phyloP scores from a whole-genome alignment of 768 basidiomycete species.

The Neoboletus subvelutipes region DNA sequence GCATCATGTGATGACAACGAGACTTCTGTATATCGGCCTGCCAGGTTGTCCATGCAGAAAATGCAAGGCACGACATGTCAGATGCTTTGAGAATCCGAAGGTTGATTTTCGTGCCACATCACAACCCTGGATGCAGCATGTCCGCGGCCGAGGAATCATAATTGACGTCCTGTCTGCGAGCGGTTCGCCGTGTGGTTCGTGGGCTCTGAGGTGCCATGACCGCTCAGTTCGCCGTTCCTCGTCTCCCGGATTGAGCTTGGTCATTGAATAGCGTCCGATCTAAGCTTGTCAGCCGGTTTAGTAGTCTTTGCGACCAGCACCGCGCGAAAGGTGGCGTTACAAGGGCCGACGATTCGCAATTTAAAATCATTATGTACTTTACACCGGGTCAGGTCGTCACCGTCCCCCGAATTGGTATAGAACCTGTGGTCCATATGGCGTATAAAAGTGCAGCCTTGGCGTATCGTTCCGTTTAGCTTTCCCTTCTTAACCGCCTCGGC shows the following conservation, averaged over 20 bases:
- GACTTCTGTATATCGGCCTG: neutral
- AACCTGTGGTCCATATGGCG: neutral
- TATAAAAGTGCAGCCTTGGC: conserved; percentile 22
- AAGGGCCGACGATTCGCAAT: neutral
- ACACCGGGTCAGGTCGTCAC: conserved; percentile 2
- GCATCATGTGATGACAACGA: conserved; percentile 1
- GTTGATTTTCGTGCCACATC: conserved; percentile 1
- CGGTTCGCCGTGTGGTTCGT: neutral
- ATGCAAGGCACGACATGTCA: neutral
- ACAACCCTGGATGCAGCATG: conserved; percentile 12
- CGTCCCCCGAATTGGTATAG: neutral
- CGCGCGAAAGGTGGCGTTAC: neutral
- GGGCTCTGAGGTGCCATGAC: neutral
- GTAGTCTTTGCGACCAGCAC: conserved; percentile 13
- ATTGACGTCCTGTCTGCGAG: neutral
- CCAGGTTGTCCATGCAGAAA: neutral
- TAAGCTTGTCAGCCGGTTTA: conserved; percentile 17
- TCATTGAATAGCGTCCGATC: neutral
- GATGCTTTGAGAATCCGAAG: neutral
- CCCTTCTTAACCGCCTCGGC: neutral
- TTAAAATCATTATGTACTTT: too few relatives aligned
- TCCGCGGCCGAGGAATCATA: neutral
- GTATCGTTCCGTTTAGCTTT: neutral
- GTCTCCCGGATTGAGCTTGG: neutral
- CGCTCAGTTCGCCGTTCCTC: neutral